These are phyloP conservation scores for Macrolepiota albuminosa DNA, from an alignment of 768 basidiomycete species.

Conservation along the genomic window DNA sequence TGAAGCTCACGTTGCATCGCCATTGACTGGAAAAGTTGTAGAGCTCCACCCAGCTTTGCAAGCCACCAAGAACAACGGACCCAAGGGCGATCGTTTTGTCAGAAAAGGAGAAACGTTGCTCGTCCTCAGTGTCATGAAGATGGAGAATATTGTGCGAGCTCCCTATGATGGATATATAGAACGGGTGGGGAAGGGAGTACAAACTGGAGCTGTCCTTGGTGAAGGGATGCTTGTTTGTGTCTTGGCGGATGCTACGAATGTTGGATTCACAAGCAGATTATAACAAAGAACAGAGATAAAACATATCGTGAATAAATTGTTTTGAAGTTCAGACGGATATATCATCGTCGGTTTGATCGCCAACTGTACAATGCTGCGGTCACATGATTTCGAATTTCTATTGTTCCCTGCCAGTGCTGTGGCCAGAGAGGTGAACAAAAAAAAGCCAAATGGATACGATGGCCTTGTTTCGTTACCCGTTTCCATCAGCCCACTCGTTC, in stretches of 20 bases:
- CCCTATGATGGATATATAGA: constrained; percentile 25
- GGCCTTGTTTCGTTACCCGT: constrained; percentile 5
- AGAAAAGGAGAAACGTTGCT: constrained; percentile 29
- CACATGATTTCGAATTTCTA: not conserved
- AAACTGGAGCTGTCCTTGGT: constrained; percentile 25
- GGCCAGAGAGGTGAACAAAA: constrained; percentile 2
- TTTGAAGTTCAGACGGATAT: not conserved
- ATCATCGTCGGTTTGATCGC: not conserved
- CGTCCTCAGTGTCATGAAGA: constrained; percentile 37
- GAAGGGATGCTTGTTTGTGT: constrained; percentile 32
- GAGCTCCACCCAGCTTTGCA: constrained; percentile 28
- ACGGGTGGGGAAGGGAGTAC: constrained; percentile 27
- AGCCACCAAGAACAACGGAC: not conserved
- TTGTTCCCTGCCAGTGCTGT: not conserved
- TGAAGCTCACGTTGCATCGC: constrained; percentile 24
- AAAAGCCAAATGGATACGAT: constrained; percentile 5
- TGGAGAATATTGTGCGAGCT: constrained; percentile 30
- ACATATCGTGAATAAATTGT: not conserved
- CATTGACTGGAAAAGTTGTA: constrained; percentile 33
- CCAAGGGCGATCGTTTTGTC: constrained; percentile 11
- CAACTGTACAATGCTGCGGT: not conserved
- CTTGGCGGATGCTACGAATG: not conserved
- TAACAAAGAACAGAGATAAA: not conserved
- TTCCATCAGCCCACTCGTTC: not conserved
- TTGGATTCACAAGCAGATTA: not conserved